These are phyloP conservation scores for Boletus sensibilis DNA, from an alignment of 768 basidiomycete species.

Conservation along the genomic window DNA sequence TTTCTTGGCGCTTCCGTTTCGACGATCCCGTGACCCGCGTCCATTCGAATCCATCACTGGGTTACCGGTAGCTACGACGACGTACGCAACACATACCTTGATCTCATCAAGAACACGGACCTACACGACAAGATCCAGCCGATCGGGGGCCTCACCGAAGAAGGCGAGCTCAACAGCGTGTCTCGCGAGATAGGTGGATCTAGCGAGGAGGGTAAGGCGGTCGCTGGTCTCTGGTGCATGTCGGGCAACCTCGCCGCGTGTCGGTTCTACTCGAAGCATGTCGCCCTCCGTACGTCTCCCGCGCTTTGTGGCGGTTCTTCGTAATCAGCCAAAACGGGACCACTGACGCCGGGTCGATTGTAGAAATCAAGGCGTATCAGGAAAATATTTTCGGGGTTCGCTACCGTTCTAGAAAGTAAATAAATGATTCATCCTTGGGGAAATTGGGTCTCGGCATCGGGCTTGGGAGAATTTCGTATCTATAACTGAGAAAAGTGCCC, in stretches of 20 bases:
- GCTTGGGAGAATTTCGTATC: background rate
- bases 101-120: background rate
- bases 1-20: background rate
- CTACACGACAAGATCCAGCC: background rate
- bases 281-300: conserved; percentile 54
- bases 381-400: conserved; percentile 40
- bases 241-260: conserved; percentile 59
- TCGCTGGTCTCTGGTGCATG: conserved; percentile 48
- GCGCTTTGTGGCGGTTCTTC: too few relatives aligned
- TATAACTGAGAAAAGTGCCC: too few relatives aligned
- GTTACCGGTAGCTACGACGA: conserved; percentile 11
- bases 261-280: conserved; percentile 62
- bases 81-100: background rate
- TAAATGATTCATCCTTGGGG: background rate
- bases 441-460: background rate
- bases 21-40: background rate
- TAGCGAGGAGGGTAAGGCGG: conserved; percentile 3
- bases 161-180: conserved; percentile 21
- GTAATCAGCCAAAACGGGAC: too few relatives aligned
- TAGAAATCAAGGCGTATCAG: conserved; percentile 71
- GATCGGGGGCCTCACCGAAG: conserved; percentile 27
- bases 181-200: conserved; percentile 50
- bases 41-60: background rate
- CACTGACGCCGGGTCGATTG: background rate
- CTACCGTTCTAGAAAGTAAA: conserved; percentile 8